Evolutionary conservation across 108 stramenopile genomes (phyloP).

Genomic region (Cyclotella choctawhatcheeana): DNA sequence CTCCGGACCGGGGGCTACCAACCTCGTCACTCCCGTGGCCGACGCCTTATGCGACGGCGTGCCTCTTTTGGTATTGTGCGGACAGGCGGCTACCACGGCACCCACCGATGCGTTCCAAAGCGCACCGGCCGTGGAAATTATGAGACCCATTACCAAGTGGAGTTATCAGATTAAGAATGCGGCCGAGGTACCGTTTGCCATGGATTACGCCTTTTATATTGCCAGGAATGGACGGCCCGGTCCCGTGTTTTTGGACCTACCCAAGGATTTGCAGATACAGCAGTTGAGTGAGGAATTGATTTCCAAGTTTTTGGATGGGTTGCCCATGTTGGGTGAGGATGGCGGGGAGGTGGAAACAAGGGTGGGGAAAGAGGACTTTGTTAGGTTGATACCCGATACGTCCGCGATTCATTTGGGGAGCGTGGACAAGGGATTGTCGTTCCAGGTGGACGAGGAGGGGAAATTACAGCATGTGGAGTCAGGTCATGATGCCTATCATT

Average conservation of each 20-base stretch:
- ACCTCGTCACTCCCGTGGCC: slow-evolving; percentile 87
- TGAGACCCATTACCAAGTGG: slow-evolving; percentile 88
- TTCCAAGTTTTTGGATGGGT: slow-evolving; percentile 60
- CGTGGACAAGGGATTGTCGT: slow-evolving; percentile 65
- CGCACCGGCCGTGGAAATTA: slow-evolving; percentile 85
- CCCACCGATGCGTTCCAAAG: slow-evolving; percentile 88
- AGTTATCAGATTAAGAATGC: slow-evolving; percentile 90
- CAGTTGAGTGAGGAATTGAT: slow-evolving; percentile 70
- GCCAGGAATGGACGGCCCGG: slow-evolving; percentile 92
- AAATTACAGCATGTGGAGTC: slow-evolving; percentile 38
- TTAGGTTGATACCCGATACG: slow-evolving; percentile 62
- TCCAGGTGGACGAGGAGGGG: slow-evolving; percentile 63
- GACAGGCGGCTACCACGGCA: slow-evolving; percentile 88
- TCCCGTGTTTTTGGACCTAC: slow-evolving; percentile 91
- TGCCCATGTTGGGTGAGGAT: slow-evolving; percentile 22
- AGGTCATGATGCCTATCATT: slow-evolving; percentile 63
- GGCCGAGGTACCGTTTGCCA: slow-evolving; percentile 86
- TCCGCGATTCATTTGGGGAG: slow-evolving; percentile 74
- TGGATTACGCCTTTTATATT: slow-evolving; percentile 92
- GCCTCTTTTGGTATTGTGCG: slow-evolving; percentile 88
- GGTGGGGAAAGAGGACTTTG: slow-evolving; percentile 50
- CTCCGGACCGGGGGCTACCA: slow-evolving; percentile 93
- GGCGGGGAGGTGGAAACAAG: slow-evolving; percentile 10
- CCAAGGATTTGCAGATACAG: slow-evolving; percentile 94
- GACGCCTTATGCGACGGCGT: slow-evolving; percentile 92